phyloP scores from a whole-genome alignment of 2,329 filamentous ascomycete species.

The Hypoxylon sp. region DNA sequence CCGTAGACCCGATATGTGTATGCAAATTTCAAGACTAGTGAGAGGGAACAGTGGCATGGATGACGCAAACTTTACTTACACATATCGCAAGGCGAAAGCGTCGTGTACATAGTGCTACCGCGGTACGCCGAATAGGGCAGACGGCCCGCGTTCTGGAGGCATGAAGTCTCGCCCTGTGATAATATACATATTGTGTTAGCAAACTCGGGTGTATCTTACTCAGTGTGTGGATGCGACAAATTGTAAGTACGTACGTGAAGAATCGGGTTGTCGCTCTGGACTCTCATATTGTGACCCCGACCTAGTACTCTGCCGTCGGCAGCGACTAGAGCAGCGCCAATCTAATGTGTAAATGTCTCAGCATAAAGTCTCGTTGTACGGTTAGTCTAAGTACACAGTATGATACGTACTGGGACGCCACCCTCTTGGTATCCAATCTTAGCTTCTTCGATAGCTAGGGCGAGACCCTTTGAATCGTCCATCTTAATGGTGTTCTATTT shows the following conservation, averaged over 20 bases:
- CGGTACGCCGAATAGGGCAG: constrained; percentile 78
- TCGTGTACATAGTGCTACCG: constrained; percentile 87
- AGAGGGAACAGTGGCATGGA: background rate
- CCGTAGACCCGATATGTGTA: background rate
- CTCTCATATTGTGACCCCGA: constrained; percentile 80
- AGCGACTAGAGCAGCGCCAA: constrained; percentile 73
- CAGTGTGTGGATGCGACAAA: background rate
- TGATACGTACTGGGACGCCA: constrained; percentile 62
- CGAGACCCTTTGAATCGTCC: constrained; percentile 61
- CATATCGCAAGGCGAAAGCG: constrained; percentile 85
- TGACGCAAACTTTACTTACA: constrained; percentile 60
- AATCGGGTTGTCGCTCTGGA: constrained; percentile 79
- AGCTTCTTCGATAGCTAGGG: constrained; percentile 65
- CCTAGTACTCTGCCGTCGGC: constrained; percentile 79
- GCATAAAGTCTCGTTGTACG: too few species aligned
- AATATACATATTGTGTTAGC: background rate
- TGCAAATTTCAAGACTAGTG: background rate
- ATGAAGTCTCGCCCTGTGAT: constrained; percentile 78
- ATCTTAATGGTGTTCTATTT: constrained; percentile 46
- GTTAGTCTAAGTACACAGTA: background rate
- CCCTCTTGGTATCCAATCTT: constrained; percentile 62
- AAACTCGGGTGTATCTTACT: background rate
- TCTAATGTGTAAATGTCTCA: constrained; percentile 54
- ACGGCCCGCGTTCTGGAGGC: constrained; percentile 81
- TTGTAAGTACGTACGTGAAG: constrained; percentile 71